These are phyloP conservation scores for Candida neerlandica DNA, from an alignment of 1,139 yeast species.

Conservation along the genomic window DNA sequence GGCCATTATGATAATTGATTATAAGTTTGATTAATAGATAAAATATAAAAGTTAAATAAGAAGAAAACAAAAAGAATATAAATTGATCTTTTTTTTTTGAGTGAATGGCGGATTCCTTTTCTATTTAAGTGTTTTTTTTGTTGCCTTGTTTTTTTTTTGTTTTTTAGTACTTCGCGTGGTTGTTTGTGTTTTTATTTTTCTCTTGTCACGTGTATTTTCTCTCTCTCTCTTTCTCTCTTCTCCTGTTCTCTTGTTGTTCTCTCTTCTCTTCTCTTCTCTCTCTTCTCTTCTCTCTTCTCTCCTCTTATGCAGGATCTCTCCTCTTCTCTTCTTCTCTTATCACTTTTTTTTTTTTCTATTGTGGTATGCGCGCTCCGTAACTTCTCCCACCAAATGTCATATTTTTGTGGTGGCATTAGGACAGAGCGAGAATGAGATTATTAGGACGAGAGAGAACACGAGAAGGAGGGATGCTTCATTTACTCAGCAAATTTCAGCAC, in stretches of 20 bases:
- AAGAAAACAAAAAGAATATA: slow-evolving; percentile 8
- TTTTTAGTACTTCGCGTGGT: too few species aligned
- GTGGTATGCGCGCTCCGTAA: slow-evolving; percentile 1
- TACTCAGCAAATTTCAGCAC: slow-evolving; percentile 5
- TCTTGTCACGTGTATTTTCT: slow-evolving; percentile 5
- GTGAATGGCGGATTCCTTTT: slow-evolving; percentile 4
- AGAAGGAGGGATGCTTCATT: slow-evolving; percentile 2
- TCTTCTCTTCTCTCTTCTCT: slow-evolving; percentile 3
- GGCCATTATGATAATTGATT: slow-evolving; percentile 61
- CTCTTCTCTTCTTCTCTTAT: slow-evolving; percentile 3
- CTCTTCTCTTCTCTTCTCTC: slow-evolving; percentile 3
- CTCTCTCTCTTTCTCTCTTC: background rate
- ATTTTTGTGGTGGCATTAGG: too few species aligned
- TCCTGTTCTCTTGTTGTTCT: slow-evolving; percentile 3
- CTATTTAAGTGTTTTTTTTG: slow-evolving; percentile 10
- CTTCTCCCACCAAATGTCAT: background rate
- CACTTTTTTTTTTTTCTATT: background rate
- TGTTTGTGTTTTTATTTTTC: background rate
- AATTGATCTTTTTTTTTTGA: background rate
- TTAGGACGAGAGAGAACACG: slow-evolving; percentile 6
- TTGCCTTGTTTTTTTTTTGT: background rate
- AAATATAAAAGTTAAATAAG: slow-evolving; percentile 5
- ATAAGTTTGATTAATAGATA: slow-evolving; percentile 13
- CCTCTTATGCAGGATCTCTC: background rate
- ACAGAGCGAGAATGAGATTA: slow-evolving; percentile 6